Conservation (phyloP, 208 protist genomes). For the Trypanosomatidae sp. region DNA sequence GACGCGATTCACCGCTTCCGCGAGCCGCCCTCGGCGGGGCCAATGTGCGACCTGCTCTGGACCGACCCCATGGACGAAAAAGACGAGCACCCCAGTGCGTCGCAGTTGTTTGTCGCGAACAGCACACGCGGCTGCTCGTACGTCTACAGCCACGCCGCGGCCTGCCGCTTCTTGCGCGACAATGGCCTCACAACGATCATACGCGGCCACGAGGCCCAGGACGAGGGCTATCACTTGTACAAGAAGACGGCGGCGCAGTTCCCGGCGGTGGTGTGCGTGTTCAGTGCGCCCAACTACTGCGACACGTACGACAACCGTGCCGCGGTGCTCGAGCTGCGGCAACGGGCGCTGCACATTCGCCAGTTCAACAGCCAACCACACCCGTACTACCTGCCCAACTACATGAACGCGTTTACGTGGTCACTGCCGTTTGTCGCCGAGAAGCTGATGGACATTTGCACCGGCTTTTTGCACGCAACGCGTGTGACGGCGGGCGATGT, state of each 20-base stretch:
- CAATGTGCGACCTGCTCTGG: slow-evolving; percentile 95
- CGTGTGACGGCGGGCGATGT: neutral
- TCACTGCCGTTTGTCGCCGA: slow-evolving; percentile 95
- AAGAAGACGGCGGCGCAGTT: slow-evolving; percentile 85
- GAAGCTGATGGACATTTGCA: neutral
- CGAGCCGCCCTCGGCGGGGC: slow-evolving; percentile 81
- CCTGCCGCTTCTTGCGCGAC: slow-evolving; percentile 86
- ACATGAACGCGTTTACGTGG: slow-evolving; percentile 96
- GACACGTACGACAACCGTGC: slow-evolving; percentile 97
- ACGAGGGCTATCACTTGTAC: slow-evolving; percentile 91
- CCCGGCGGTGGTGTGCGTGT: slow-evolving; percentile 94
- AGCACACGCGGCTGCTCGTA: slow-evolving; percentile 79
- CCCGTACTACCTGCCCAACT: slow-evolving; percentile 95
- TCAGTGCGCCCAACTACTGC: slow-evolving; percentile 96
- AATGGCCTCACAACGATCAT: slow-evolving; percentile 94
- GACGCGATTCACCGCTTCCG: slow-evolving; percentile 89
- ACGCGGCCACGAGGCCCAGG: slow-evolving; percentile 93
- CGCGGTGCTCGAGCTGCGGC: slow-evolving; percentile 87
- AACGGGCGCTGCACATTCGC: slow-evolving; percentile 94
- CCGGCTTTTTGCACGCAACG: neutral
- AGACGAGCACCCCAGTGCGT: slow-evolving; percentile 22
- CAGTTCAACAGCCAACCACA: slow-evolving; percentile 93
- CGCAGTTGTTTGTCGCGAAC: slow-evolving; percentile 78
- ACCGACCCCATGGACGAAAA: slow-evolving; percentile 88
- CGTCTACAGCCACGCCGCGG: slow-evolving; percentile 74